phyloP scores from a whole-genome alignment of 345 rosid species.

The Nasturtium officinale region DNA sequence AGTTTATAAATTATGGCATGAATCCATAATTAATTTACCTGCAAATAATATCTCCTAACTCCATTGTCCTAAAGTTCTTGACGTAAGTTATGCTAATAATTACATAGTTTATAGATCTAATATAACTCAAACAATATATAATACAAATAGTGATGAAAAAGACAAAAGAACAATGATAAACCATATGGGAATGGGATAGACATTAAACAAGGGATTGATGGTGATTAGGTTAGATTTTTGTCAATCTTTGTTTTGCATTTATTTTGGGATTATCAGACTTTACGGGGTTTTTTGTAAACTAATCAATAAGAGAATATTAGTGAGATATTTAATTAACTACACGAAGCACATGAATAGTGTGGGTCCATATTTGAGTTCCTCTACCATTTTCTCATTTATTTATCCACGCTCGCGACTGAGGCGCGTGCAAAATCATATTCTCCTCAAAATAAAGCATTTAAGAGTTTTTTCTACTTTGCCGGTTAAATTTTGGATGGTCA shows the following conservation, averaged over 20 bases:
- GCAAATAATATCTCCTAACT: neutral
- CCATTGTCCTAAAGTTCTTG: neutral
- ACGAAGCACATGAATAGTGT: conserved; percentile 25
- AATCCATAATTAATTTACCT: neutral
- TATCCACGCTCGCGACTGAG: neutral
- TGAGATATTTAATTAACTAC: neutral
- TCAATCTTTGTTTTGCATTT: conserved; percentile 37
- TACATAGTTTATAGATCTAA: neutral
- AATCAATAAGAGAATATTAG: conserved; percentile 14
- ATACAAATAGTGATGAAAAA: conserved; percentile 11
- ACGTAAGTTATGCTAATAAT: neutral
- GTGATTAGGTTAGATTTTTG: conserved; percentile 39
- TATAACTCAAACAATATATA: neutral
- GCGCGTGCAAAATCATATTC: neutral
- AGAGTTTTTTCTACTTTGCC: neutral
- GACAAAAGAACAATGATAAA: conserved; percentile 21
- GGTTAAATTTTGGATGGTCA: neutral
- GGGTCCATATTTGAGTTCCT: conserved; percentile 9
- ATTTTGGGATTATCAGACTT: conserved; percentile 25
- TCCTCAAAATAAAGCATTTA: neutral
- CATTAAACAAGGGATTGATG: conserved; percentile 20
- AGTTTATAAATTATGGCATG: neutral
- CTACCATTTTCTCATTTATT: conserved; percentile 7
- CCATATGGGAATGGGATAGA: conserved; percentile 24
- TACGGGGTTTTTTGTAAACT: neutral